These are phyloP conservation scores for Herpetomonas tarakana DNA, from an alignment of 208 protist genomes.

Conservation along the genomic window DNA sequence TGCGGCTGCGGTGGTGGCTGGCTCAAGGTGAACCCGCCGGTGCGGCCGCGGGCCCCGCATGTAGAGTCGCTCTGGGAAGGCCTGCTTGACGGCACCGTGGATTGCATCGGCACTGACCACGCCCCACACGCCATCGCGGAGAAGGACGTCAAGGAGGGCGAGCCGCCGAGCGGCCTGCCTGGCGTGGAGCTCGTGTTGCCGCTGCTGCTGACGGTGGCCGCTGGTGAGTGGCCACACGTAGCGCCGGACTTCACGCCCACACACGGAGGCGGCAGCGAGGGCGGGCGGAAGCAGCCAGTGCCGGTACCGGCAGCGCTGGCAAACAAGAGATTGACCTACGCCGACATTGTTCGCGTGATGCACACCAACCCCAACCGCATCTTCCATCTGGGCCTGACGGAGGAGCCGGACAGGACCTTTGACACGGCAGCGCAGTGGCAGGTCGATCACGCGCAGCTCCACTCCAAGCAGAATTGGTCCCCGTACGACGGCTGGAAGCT, in stretches of 20 bases:
- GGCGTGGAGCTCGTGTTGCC: conserved; percentile 90
- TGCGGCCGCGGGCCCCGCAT: conserved; percentile 68
- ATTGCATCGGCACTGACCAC: conserved; percentile 94
- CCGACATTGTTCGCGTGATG: conserved; percentile 63
- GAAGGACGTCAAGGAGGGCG: conserved; percentile 59
- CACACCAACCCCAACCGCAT: conserved; percentile 81
- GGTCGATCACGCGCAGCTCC: conserved; percentile 56
- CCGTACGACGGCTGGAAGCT: conserved; percentile 80
- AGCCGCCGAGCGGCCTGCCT: conserved; percentile 91
- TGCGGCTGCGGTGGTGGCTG: conserved; percentile 42
- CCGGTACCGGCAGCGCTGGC: not conserved
- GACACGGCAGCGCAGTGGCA: conserved; percentile 44
- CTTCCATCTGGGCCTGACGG: conserved; percentile 42
- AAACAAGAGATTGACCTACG: conserved; percentile 24
- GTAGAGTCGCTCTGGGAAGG: conserved; percentile 87
- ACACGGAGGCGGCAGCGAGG: conserved; percentile 20
- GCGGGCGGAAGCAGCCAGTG: not conserved
- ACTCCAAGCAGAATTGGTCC: conserved; percentile 86
- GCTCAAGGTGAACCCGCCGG: conserved; percentile 86
- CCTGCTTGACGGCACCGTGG: conserved; percentile 84
- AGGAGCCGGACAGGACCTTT: conserved; percentile 30
- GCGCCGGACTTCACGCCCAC: conserved; percentile 41
- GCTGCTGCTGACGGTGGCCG: conserved; percentile 84
- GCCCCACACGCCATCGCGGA: conserved; percentile 91
- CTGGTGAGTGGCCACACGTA: conserved; percentile 69